Percentiles rank a stretch among this genome's conserved stretches.
These are phyloP conservation scores for Begonia fuchsioides DNA, from an alignment of 306 rosid genomes.

Conservation along the genomic window DNA sequence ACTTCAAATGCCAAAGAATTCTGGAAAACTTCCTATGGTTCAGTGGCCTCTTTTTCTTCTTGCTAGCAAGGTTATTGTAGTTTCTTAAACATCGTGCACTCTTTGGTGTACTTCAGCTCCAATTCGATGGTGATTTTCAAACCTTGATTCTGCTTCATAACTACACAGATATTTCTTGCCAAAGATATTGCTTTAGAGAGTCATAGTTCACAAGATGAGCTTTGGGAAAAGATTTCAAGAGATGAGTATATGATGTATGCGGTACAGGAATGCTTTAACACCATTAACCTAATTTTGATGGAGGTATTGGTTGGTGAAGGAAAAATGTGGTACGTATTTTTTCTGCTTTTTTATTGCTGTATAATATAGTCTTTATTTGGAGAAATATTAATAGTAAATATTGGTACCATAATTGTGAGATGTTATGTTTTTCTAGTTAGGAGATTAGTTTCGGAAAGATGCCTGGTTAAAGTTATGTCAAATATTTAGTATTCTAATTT, in stretches of 20 bases:
- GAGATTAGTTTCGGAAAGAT: too few relatives aligned
- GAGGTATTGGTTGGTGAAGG: conserved; percentile 68
- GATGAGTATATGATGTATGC: conserved; percentile 93
- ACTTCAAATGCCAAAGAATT: conserved; percentile 71
- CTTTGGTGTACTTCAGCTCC: neutral
- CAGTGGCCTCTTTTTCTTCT: conserved; percentile 99
- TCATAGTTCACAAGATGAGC: conserved; percentile 59
- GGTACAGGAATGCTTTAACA: conserved; percentile 72
- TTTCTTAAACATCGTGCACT: neutral
- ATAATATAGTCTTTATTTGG: neutral
- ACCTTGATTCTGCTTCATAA: neutral
- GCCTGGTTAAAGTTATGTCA: too few relatives aligned
- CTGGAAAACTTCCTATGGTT: conserved; percentile 61
- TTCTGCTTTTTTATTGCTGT: conserved; percentile 1
- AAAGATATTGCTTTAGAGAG: conserved; percentile 71
- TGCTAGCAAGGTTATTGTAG: conserved; percentile 71
- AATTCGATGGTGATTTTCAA: neutral
- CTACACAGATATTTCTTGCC: conserved; percentile 64
- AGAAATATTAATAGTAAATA: neutral
- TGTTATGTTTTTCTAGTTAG: too few relatives aligned
- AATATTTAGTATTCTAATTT: too few relatives aligned
- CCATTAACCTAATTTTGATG: conserved; percentile 45
- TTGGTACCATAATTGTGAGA: too few relatives aligned
- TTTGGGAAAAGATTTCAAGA: conserved; percentile 75
- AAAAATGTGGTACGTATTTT: conserved; percentile 51